Conservation (phyloP, 208 protist species). For the Trypanosoma vivax region DNA sequence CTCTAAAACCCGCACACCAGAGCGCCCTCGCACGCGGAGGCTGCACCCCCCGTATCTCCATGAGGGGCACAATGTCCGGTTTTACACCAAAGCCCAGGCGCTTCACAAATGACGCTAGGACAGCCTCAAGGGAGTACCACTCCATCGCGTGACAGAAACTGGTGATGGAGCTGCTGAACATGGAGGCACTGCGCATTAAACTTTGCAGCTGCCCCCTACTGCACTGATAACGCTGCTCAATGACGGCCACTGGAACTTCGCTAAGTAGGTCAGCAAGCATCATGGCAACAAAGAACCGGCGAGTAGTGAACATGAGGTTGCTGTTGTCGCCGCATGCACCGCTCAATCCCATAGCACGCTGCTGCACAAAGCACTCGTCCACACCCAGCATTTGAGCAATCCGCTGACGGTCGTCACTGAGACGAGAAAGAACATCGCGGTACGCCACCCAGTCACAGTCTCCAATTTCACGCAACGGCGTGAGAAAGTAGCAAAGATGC, state of each 20-base stretch:
- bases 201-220: constrained; percentile 79
- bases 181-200: constrained; percentile 73
- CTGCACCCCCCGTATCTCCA: constrained; percentile 78
- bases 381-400: constrained; percentile 71
- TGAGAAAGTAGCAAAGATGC: constrained; percentile 87
- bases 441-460: constrained; percentile 75
- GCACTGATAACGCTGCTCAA: constrained; percentile 69
- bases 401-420: constrained; percentile 64
- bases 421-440: constrained; percentile 42
- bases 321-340: constrained; percentile 28
- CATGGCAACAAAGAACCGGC: constrained; percentile 86
- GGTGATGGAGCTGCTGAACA: constrained; percentile 85
- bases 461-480: constrained; percentile 69
- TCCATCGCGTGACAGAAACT: constrained; percentile 85
- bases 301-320: constrained; percentile 53
- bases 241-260: constrained; percentile 61
- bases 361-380: constrained; percentile 69
- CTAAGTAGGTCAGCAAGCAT: constrained; percentile 81
- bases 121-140: constrained; percentile 83
- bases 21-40: constrained; percentile 70
- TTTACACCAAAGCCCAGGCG: constrained; percentile 85
- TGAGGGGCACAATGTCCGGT: constrained; percentile 87
- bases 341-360: constrained; percentile 59
- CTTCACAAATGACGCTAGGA: constrained; percentile 81
- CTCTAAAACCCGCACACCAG: constrained; percentile 74